Percentiles rank a stretch among this genome's conserved stretches.
These are phyloP conservation scores for Bretschneidera sinensis DNA, from an alignment of 345 rosid genomes.

Conservation along the genomic window DNA sequence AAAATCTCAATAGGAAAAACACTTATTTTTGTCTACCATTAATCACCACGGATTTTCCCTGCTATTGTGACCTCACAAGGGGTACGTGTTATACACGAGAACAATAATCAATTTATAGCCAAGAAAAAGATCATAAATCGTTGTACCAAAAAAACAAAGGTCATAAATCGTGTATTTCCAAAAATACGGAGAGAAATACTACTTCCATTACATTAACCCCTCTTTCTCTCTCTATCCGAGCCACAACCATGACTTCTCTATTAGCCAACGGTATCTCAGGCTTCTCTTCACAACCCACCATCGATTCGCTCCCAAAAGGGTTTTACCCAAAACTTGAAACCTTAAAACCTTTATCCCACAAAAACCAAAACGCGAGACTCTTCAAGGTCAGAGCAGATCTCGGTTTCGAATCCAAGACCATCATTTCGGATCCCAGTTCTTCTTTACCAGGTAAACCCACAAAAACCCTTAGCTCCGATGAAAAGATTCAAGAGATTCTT, in stretches of 20 bases:
- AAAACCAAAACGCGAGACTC: constrained; percentile 16
- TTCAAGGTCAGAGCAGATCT: constrained; percentile 47
- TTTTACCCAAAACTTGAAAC: constrained; percentile 30
- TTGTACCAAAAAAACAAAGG: no score
- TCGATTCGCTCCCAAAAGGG: constrained; percentile 26
- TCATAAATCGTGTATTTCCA: no score
- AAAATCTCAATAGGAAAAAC: no score
- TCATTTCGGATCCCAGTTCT: constrained; percentile 27
- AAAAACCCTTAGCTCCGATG: constrained; percentile 38
- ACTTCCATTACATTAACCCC: constrained; percentile 7
- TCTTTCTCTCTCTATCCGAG: constrained; percentile 10
- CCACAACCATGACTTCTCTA: constrained; percentile 44
- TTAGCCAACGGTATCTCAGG: constrained; percentile 38
- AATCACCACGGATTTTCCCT: no score
- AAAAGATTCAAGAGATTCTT: constrained; percentile 63
- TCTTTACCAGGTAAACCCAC: constrained; percentile 36
- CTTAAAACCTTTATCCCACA: constrained; percentile 23
- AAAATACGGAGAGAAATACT: no score
- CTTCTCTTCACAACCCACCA: constrained; percentile 31
- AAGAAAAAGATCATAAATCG: no score
- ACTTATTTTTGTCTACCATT: no score
- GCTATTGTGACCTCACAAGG: no score
- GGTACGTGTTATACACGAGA: constrained; percentile 11
- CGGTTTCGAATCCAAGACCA: constrained; percentile 32
- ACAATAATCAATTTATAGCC: not conserved